These are phyloP conservation scores for Debaryomyces coudertii DNA, from an alignment of 1,139 yeast genomes.

Conservation along the genomic window DNA sequence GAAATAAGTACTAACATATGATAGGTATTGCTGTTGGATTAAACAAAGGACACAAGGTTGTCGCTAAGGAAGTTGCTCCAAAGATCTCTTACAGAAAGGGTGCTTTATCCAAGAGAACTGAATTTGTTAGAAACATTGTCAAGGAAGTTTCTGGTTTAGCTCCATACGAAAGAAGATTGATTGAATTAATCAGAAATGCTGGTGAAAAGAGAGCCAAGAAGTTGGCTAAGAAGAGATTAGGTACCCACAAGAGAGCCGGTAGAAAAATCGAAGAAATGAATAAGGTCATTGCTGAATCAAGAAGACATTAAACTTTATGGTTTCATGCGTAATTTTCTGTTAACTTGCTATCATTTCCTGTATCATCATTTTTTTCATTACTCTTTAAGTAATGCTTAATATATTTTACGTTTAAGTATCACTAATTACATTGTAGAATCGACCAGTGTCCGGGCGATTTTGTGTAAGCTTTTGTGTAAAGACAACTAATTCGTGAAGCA, in stretches of 20 bases:
- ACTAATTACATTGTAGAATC: background rate
- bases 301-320: conserved; percentile 59
- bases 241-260: conserved; percentile 99
- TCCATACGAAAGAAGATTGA: conserved; percentile 99
- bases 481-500: background rate
- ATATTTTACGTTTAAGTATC: conserved; percentile 12
- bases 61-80: conserved; percentile 90
- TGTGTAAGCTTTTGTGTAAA: conserved; percentile 14
- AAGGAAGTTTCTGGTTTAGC: conserved; percentile 99
- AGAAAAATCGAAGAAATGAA: conserved; percentile 99
- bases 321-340: conserved; percentile 7
- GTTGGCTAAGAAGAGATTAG: conserved; percentile 99
- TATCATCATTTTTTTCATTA: conserved; percentile 14
- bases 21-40: conserved; percentile 97
- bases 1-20: conserved; percentile 24
- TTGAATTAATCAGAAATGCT: conserved; percentile 99
- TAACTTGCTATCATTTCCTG: conserved; percentile 10
- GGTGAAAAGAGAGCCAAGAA: conserved; percentile 99
- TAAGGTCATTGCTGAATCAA: conserved; percentile 95
- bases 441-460: conserved; percentile 1
- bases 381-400: conserved; percentile 12
- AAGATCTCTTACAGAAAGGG: conserved; percentile 98
- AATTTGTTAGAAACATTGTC: conserved; percentile 92
- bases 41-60: conserved; percentile 99
- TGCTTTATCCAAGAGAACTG: conserved; percentile 92